Base-by-base conservation (phyloP, 805 yeast genomes). In the Ogataea pilisensis region DNA sequence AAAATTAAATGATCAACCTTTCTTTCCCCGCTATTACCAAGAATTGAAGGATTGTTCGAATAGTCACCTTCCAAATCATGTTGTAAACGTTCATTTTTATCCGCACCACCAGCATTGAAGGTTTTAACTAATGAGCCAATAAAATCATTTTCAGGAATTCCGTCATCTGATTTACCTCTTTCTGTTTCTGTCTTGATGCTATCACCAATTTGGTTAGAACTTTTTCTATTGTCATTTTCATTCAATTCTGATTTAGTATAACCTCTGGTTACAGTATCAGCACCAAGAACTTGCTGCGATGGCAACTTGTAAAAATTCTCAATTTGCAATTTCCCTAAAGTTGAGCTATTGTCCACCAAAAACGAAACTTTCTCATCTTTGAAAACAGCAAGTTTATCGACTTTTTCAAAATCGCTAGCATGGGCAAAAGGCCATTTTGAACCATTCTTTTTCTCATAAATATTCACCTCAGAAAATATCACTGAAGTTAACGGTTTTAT, bases 1-100 rank as follows among this genome's bases (percentile, higher is more conserved):
- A 91, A 67, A 2, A 90, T 77, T 46, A 91, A 65, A 58, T 74
- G 77, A 35, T 70, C 70, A 19, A 74, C 65, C n/a, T 68, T 63
- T 37, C 78, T 58, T 9, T 63, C 58, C 12, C 62, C 60, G 14
- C 55, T 47, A 49, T 68, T 71, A 24, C 60, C 64, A 0, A 69
- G 67, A 19, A 62, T 53, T 47, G 65, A 55, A 44, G 75, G 43
- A 61, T 79, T 55, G 63, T 76, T 61, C 62, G 69, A 60, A 48
- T 68, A 68, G 43, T 77, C 81, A 22, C 65, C 70, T 50, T 77
- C 84, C 31, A 70, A 48, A 43, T 75, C 75, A n/a, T 61, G 52
- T 49, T 73, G 68, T 47, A 71, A 60, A 37, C 64, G 58, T 27
- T 67, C 58, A 35, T 61, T 55, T 1, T 57, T 51, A 12, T 42